These are phyloP conservation scores for Penicillium griseofulvum DNA, from an alignment of 2,329 filamentous ascomycete species.

Conservation along the genomic window DNA sequence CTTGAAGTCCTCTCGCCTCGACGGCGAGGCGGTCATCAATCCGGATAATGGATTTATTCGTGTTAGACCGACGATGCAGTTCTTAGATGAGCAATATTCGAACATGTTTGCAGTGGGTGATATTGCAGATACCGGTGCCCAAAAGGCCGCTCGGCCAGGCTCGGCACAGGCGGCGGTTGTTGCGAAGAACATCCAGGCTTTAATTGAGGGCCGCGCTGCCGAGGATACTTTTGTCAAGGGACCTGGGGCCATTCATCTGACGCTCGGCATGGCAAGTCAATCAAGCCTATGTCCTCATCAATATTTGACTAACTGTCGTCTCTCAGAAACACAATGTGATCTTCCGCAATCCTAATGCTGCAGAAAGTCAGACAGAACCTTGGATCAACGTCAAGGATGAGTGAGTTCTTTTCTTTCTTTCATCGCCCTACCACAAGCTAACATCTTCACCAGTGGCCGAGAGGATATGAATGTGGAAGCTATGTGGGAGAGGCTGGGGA, in stretches of 20 bases:
- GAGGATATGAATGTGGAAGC: slow-evolving; percentile 40
- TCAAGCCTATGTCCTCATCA: neutral
- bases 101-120: slow-evolving; percentile 38
- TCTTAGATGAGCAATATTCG: slow-evolving; percentile 29
- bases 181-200: slow-evolving; percentile 33
- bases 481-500: slow-evolving; percentile 35
- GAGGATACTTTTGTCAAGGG: slow-evolving; percentile 27
- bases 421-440: neutral
- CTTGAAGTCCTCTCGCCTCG: slow-evolving; percentile 25
- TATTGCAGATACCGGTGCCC: slow-evolving; percentile 37
- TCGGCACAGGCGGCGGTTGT: slow-evolving; percentile 32
- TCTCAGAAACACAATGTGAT: slow-evolving; percentile 37
- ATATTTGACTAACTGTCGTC: neutral
- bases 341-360: slow-evolving; percentile 37
- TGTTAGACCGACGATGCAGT: slow-evolving; percentile 35
- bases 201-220: slow-evolving; percentile 30
- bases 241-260: slow-evolving; percentile 36
- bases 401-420: slow-evolving; percentile 22
- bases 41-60: slow-evolving; percentile 36
- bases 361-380: slow-evolving; percentile 36
- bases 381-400: slow-evolving; percentile 32
- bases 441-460: slow-evolving; percentile 25
- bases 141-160: slow-evolving; percentile 37
- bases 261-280: slow-evolving; percentile 33
- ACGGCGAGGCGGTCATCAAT: slow-evolving; percentile 28